phyloP scores from a whole-genome alignment of 2,329 filamentous ascomycete species.

The Alternaria panax region DNA sequence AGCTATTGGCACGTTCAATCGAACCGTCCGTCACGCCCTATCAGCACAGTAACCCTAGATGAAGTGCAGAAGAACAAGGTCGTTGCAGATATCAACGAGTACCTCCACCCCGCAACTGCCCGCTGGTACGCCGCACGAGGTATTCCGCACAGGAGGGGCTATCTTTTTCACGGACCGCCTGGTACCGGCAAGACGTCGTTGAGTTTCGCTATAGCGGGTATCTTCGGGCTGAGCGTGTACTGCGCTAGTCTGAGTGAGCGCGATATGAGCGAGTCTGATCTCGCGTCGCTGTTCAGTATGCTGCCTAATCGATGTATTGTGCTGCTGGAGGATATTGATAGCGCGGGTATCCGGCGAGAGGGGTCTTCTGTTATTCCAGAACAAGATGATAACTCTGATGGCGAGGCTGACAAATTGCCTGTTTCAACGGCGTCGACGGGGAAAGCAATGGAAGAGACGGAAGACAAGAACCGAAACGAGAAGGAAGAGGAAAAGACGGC shows the following conservation, averaged over 20 bases:
- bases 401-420: not conserved
- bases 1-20: slow-evolving; percentile 52
- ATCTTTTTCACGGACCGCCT: slow-evolving; percentile 80
- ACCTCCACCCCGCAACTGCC: slow-evolving; percentile 72
- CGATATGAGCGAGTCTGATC: slow-evolving; percentile 73
- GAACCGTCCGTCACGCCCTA: slow-evolving; percentile 70
- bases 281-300: slow-evolving; percentile 53
- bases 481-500: not conserved
- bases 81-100: slow-evolving; percentile 77
- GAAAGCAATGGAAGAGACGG: not conserved
- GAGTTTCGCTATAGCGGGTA: slow-evolving; percentile 54
- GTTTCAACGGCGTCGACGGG: not conserved
- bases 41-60: slow-evolving; percentile 79
- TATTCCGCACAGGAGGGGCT: slow-evolving; percentile 85
- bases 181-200: slow-evolving; percentile 75
- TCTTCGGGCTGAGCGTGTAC: slow-evolving; percentile 58
- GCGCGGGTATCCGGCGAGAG: slow-evolving; percentile 54
- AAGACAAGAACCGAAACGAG: not conserved
- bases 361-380: slow-evolving; percentile 2
- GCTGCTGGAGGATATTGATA: slow-evolving; percentile 58
- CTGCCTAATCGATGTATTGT: slow-evolving; percentile 57
- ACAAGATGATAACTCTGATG: not conserved
- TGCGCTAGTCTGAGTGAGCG: slow-evolving; percentile 67
- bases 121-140: slow-evolving; percentile 86
- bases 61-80: slow-evolving; percentile 70